Base-by-base conservation (phyloP, 306 rosid species). In the Sphenostylis stenocarpa region DNA sequence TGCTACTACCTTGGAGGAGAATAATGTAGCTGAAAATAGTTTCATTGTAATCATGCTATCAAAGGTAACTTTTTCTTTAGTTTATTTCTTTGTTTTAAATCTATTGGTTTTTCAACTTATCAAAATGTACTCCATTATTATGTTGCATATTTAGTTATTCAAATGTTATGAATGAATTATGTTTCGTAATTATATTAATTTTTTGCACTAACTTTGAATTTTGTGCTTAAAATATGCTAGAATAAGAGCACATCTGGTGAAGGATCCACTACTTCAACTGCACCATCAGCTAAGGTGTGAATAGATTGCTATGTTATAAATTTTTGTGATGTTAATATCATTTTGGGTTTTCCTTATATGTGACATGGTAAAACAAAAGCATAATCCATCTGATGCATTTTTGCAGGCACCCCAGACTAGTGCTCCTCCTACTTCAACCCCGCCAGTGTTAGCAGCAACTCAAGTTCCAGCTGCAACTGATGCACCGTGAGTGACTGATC, bases 31-130 rank as follows among this genome's bases (percentile, higher is more conserved):
- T 13, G 97, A 95, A 67, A 89, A 82, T 85, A 95, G 95, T 89
- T 95, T 95, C 80, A 77, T 95, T 81, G 98, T 95, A 49, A 86
- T 95, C 41, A 95, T 95, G 97, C 82, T 95, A 73, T 85, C 96
- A 6, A 95, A 95, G 97, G 98, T 95, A 85, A 64, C 63, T 14
- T 36, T 23, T 33, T 61, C 19, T 58, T 29, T 58, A 0, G n/a
- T 60, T 31, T 16, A 7, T 29, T 16, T 28, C 5, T 6, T 67
- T 39, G 13, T 23, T 34, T 73, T 29, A 26, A 64, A 55, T 23
- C 29, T 16, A 7, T 45, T 55, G 34, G 5, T 65, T n/a, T 60
- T 23, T 60, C 60, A 24, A 75, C 19, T 56, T 39, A 7, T 23
- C 0, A 33, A 57, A 56, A 13, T 56, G 45, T 68, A 16, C 21